Conservation (phyloP, 2,329 filamentous ascomycete genomes). For the Aspergillus unguis region DNA sequence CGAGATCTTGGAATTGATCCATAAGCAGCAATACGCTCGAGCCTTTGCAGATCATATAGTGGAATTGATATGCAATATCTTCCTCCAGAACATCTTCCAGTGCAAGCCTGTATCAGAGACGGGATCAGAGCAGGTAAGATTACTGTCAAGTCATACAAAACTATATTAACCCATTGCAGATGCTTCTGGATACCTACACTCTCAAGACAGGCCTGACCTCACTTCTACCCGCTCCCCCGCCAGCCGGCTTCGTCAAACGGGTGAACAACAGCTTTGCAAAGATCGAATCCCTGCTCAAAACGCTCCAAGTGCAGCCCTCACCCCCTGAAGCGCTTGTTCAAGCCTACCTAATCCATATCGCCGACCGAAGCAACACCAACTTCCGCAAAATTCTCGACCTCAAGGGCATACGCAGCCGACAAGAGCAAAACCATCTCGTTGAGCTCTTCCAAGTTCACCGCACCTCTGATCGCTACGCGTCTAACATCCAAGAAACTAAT, state of each 20-base stretch:
- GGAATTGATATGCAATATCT: slow-evolving; percentile 75
- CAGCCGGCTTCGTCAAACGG: slow-evolving; percentile 72
- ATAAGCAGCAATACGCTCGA: slow-evolving; percentile 89
- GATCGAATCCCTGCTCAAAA: slow-evolving; percentile 91
- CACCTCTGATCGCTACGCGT: slow-evolving; percentile 60
- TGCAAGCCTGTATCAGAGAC: slow-evolving; percentile 90
- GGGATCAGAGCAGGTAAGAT: slow-evolving; percentile 77
- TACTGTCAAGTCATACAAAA: neutral
- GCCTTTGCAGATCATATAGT: slow-evolving; percentile 97
- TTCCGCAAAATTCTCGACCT: slow-evolving; percentile 95
- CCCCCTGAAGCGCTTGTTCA: slow-evolving; percentile 93
- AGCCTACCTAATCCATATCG: slow-evolving; percentile 96
- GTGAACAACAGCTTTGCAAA: slow-evolving; percentile 80
- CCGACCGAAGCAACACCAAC: slow-evolving; percentile 86
- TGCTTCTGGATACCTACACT: slow-evolving; percentile 91
- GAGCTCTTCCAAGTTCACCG: slow-evolving; percentile 90
- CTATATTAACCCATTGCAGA: slow-evolving; percentile 49
- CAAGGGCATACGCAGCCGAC: slow-evolving; percentile 78
- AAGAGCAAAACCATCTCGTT: slow-evolving; percentile 75
- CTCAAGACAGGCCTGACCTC: slow-evolving; percentile 48
- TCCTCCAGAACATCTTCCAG: slow-evolving; percentile 79
- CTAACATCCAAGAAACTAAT: slow-evolving; percentile 65
- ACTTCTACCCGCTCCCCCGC: slow-evolving; percentile 57
- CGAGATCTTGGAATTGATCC: slow-evolving; percentile 72
- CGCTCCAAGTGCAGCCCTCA: slow-evolving; percentile 85